Evolutionary conservation across 768 basidiomycete species (phyloP).

Genomic region (Boletus reticulatus): DNA sequence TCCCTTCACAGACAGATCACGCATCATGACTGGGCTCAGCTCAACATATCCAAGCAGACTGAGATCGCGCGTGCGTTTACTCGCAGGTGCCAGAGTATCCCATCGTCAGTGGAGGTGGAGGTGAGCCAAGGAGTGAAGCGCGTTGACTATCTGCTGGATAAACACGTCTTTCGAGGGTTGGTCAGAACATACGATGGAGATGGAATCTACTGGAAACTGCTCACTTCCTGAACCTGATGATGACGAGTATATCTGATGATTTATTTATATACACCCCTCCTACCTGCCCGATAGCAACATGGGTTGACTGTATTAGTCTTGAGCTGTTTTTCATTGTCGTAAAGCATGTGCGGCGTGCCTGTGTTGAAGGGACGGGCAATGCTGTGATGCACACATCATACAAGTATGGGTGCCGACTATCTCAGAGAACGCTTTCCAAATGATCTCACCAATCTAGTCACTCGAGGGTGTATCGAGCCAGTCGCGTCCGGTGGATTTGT

Average conservation of each 20-base stretch:
- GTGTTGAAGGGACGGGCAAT: no score
- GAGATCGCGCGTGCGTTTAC: slow-evolving; percentile 37
- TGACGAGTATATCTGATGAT: neutral
- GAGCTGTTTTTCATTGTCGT: slow-evolving; percentile 28
- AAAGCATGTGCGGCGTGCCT: no score
- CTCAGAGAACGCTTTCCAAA: no score
- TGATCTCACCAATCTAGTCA: no score
- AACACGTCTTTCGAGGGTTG: slow-evolving; percentile 7
- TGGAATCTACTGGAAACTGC: slow-evolving; percentile 28
- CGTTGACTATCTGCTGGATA: slow-evolving; percentile 35
- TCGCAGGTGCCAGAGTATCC: slow-evolving; percentile 30
- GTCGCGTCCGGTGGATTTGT: no score
- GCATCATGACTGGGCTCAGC: slow-evolving; percentile 35
- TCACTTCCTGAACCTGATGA: slow-evolving; percentile 17
- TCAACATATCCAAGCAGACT: slow-evolving; percentile 27
- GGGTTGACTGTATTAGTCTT: no score
- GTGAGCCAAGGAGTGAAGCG: slow-evolving; percentile 38
- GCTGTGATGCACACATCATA: no score
- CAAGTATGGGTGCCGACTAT: neutral
- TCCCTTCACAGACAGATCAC: slow-evolving; percentile 43
- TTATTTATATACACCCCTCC: neutral
- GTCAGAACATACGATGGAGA: slow-evolving; percentile 29
- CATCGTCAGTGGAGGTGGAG: slow-evolving; percentile 31
- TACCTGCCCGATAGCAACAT: neutral
- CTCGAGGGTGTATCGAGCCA: no score